Percentiles rank a stretch among this genome's conserved stretches.
Evolutionary conservation across 73 alveolate genomes (phyloP).

Genomic region (Uronychia setigera): DNA sequence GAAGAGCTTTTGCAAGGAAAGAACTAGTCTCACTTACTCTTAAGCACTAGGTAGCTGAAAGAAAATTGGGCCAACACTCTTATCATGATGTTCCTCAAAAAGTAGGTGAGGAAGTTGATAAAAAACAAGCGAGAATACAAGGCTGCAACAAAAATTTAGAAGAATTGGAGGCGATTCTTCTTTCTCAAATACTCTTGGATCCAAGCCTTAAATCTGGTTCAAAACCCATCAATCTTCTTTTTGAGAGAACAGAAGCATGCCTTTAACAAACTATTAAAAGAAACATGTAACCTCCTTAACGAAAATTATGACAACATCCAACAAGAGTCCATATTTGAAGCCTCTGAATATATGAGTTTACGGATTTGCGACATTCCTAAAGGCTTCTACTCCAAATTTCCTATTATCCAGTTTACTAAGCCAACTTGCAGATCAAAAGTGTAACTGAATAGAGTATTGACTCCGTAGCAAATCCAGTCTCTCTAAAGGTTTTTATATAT

Average conservation of each 20-base stretch:
- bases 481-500: too few relatives aligned
- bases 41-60: slow-evolving; percentile 41
- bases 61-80: slow-evolving; percentile 27
- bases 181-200: slow-evolving; percentile 18
- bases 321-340: too few relatives aligned
- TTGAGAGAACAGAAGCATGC: slow-evolving; percentile 39
- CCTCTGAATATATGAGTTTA: slow-evolving; percentile 14
- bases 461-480: too few relatives aligned
- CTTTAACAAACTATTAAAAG: slow-evolving; percentile 25
- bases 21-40: slow-evolving; percentile 22
- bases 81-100: slow-evolving; percentile 28
- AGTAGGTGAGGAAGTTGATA: slow-evolving; percentile 11
- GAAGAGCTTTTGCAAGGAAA: slow-evolving; percentile 28
- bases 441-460: too few relatives aligned
- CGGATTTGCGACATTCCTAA: slow-evolving; percentile 42
- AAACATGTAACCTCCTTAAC: background rate
- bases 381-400: background rate
- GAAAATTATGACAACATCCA: too few relatives aligned
- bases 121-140: background rate
- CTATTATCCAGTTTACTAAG: slow-evolving; percentile 10
- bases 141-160: slow-evolving; percentile 36
- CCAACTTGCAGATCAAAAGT: slow-evolving; percentile 16
- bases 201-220: slow-evolving; percentile 23
- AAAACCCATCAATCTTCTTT: slow-evolving; percentile 48
- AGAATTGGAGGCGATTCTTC: slow-evolving; percentile 5